phyloP scores from a whole-genome alignment of 2,329 filamentous ascomycete species.

The Sporothrix curviconia region DNA sequence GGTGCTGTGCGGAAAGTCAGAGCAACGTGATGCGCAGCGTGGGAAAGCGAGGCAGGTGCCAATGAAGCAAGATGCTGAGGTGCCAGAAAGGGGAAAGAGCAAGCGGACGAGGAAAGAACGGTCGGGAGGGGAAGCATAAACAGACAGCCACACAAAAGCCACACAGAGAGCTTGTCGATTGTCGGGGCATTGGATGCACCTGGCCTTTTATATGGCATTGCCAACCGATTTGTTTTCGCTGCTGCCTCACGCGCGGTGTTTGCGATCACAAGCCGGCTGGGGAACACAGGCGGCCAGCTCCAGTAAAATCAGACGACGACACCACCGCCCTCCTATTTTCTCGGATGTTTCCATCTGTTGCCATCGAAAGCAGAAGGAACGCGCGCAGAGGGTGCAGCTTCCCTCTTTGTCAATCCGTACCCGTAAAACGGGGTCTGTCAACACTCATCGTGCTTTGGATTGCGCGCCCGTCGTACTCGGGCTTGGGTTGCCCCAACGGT shows the following conservation, averaged over 20 bases:
- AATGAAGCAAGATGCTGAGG: no score
- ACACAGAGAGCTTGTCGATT: no score
- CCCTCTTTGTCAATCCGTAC: background rate
- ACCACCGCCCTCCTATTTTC: background rate
- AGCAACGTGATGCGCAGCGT: no score
- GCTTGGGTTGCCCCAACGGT: conserved; percentile 1
- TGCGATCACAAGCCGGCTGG: background rate
- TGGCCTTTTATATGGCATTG: background rate
- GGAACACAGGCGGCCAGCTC: background rate
- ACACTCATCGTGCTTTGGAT: background rate
- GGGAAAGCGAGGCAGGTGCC: no score
- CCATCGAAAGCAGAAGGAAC: background rate
- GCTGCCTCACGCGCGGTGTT: background rate
- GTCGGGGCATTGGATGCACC: background rate
- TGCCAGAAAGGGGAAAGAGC: no score
- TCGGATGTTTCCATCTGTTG: conserved; percentile 6
- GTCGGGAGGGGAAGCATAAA: background rate
- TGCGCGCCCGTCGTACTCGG: background rate
- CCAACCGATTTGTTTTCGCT: background rate
- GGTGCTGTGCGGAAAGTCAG: background rate
- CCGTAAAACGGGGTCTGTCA: background rate
- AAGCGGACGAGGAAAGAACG: background rate
- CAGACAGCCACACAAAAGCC: background rate
- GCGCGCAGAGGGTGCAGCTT: background rate
- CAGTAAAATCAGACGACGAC: conserved; percentile 10